Percentiles rank a stretch among this genome's conserved stretches.
Conservation (phyloP, 345 rosid genomes). For the Hibiscus mutabilis region DNA sequence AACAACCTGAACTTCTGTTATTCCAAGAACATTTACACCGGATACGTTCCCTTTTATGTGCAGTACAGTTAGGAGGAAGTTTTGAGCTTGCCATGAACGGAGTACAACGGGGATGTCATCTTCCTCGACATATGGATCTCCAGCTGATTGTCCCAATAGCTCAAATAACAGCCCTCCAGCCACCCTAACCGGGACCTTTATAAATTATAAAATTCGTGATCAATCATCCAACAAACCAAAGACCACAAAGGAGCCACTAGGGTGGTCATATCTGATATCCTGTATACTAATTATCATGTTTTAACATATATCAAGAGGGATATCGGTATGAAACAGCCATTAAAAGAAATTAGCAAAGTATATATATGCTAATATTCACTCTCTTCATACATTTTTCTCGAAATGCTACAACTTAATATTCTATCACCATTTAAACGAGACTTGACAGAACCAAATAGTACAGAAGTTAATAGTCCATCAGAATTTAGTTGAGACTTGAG, state of each 20-base stretch:
- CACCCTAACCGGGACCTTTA: slow-evolving; percentile 88
- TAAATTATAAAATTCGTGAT: slow-evolving; percentile 5
- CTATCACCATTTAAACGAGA: background rate
- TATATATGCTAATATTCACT: background rate
- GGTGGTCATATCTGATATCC: background rate
- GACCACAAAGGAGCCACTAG: background rate
- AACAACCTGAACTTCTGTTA: slow-evolving; percentile 89
- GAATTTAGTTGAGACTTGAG: background rate
- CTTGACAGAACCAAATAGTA: background rate
- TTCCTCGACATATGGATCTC: slow-evolving; percentile 83
- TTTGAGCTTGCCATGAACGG: slow-evolving; percentile 96
- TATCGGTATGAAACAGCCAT: background rate
- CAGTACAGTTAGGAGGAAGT: slow-evolving; percentile 72
- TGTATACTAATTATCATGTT: background rate
- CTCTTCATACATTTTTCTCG: background rate
- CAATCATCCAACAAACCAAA: slow-evolving; percentile 7
- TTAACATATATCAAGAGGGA: background rate
- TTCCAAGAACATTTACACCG: slow-evolving; percentile 56
- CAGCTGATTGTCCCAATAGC: slow-evolving; percentile 93
- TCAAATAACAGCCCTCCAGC: slow-evolving; percentile 97
- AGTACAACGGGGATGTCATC: slow-evolving; percentile 90
- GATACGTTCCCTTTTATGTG: slow-evolving; percentile 71
- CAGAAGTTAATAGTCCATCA: background rate
- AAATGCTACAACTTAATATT: background rate
- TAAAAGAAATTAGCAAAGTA: background rate